Percentiles rank a stretch among this genome's conserved stretches.
Evolutionary conservation across 1,284 basidiomycete genomes (phyloP).

Genomic region (Naganishia albida): DNA sequence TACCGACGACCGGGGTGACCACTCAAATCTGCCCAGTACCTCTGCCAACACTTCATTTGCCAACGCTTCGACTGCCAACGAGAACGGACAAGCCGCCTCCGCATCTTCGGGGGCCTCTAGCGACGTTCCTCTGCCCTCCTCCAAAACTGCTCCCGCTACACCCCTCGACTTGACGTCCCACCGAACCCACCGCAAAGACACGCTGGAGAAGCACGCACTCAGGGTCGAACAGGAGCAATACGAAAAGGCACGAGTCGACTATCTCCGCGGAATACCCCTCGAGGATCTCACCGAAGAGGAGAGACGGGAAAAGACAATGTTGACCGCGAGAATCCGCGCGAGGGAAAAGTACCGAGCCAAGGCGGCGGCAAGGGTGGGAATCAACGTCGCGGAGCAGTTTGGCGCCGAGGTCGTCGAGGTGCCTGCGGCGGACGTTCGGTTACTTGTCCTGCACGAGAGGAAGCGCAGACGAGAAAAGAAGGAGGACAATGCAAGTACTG

Average conservation of each 20-base stretch:
- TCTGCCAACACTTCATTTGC: neutral
- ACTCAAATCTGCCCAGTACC: neutral
- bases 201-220: slow-evolving; percentile 28
- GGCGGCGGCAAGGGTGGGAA: slow-evolving; percentile 37
- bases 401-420: neutral
- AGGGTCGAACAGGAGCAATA: slow-evolving; percentile 35
- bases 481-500: too few relatives aligned
- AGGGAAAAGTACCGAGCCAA: slow-evolving; percentile 39
- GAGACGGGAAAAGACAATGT: slow-evolving; percentile 20
- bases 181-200: neutral
- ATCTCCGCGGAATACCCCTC: slow-evolving; percentile 37
- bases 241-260: slow-evolving; percentile 24
- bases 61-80: neutral
- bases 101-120: neutral
- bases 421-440: slow-evolving; percentile 3
- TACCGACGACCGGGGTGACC: neutral
- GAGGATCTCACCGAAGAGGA: slow-evolving; percentile 36
- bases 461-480: slow-evolving; percentile 8
- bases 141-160: neutral
- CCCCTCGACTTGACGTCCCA: neutral
- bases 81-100: neutral
- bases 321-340: slow-evolving; percentile 36
- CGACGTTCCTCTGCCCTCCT: neutral
- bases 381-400: slow-evolving; percentile 33
- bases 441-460: neutral